These are phyloP conservation scores for Austropuccinia psidii DNA, from an alignment of 1,284 basidiomycete genomes.

Conservation along the genomic window DNA sequence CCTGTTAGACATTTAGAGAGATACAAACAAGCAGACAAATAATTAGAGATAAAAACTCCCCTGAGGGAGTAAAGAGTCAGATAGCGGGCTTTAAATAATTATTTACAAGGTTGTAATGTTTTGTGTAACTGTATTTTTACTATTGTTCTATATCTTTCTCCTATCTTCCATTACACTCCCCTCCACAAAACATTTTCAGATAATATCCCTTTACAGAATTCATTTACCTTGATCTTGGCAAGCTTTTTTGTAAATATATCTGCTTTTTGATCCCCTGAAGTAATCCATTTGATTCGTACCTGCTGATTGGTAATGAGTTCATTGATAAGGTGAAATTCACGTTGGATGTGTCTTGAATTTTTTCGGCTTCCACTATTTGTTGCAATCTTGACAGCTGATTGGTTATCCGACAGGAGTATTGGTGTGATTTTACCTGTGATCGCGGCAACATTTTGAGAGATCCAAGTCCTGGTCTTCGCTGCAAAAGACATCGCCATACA, in stretches of 20 bases:
- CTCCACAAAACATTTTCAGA: no score
- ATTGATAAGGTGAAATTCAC: slow-evolving; percentile 13
- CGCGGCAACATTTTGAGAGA: not conserved
- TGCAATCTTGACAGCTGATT: no score
- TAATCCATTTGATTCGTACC: not conserved
- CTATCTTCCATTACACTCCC: no score
- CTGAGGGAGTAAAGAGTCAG: no score
- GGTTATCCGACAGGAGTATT: not conserved
- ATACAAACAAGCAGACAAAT: no score
- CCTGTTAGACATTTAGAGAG: no score
- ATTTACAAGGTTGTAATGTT: no score
- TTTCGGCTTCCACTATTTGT: not conserved
- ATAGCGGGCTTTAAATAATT: no score
- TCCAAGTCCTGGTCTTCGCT: not conserved
- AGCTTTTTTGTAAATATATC: slow-evolving; percentile 27
- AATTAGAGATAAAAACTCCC: no score
- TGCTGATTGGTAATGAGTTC: not conserved
- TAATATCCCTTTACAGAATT: no score
- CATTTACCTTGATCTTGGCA: not conserved
- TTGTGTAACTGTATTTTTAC: no score
- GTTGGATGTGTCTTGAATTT: slow-evolving; percentile 1
- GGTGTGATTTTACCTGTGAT: not conserved
- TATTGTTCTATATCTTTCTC: no score
- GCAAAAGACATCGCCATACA: slow-evolving; percentile 10
- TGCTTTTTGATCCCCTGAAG: not conserved